These are phyloP conservation scores for Brassica carinata DNA, from an alignment of 345 rosid genomes.

Conservation along the genomic window DNA sequence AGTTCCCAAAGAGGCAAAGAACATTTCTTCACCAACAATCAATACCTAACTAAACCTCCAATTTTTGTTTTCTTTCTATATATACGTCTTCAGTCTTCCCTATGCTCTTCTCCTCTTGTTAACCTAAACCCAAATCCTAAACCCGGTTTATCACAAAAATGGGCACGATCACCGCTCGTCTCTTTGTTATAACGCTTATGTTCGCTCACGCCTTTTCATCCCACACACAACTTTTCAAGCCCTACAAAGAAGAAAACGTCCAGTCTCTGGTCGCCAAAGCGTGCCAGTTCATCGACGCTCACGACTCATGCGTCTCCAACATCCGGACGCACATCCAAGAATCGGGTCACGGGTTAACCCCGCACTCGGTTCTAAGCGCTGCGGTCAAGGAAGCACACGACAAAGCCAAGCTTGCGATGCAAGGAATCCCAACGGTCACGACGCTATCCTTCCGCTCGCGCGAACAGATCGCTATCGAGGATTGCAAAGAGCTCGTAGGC, in stretches of 20 bases:
- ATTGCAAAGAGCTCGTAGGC: constrained; percentile 90
- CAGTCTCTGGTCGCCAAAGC: constrained; percentile 49
- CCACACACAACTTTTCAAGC: constrained; percentile 26
- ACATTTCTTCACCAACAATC: constrained; percentile 60
- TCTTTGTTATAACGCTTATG: constrained; percentile 44
- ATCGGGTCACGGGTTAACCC: constrained; percentile 39
- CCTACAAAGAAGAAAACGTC: constrained; percentile 42
- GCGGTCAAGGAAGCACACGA: constrained; percentile 61
- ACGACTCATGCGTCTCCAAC: constrained; percentile 53
- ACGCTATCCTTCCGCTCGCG: constrained; percentile 61
- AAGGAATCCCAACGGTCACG: constrained; percentile 56
- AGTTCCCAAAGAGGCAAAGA: constrained; percentile 43
- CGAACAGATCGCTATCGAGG: constrained; percentile 79
- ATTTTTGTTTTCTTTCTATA: not conserved
- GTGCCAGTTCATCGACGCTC: constrained; percentile 52
- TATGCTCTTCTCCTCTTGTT: constrained; percentile 5
- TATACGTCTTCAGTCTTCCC: constrained; percentile 6
- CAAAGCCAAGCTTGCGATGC: constrained; percentile 67
- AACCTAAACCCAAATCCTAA: constrained; percentile 15
- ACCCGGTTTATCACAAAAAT: constrained; percentile 36
- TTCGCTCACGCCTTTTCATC: constrained; percentile 38
- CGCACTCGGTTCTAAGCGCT: constrained; percentile 57
- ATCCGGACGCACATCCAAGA: constrained; percentile 45
- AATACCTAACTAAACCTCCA: constrained; percentile 37
- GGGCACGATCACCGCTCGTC: constrained; percentile 44